Conservation (phyloP, 2,329 filamentous ascomycete species). For the Microdochium bolleyi region DNA sequence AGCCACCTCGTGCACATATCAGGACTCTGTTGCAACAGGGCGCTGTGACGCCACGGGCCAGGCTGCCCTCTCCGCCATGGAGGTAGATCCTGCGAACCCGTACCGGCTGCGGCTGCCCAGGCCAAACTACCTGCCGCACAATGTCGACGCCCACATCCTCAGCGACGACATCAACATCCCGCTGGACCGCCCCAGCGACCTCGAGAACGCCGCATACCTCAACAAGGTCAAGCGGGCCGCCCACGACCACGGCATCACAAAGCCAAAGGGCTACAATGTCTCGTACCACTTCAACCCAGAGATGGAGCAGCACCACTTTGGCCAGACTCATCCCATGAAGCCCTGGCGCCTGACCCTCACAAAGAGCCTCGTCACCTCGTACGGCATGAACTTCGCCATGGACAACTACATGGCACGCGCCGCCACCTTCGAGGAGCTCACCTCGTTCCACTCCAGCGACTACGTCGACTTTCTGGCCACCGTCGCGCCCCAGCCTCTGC, state of each 20-base stretch:
- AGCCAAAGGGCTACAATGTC: constrained; percentile 80
- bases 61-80: constrained; percentile 17
- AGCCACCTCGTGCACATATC: not conserved
- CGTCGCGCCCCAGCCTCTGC: constrained; percentile 56
- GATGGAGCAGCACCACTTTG: constrained; percentile 96
- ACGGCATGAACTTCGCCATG: constrained; percentile 96
- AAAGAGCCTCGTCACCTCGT: constrained; percentile 88
- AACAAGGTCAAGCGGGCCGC: constrained; percentile 50
- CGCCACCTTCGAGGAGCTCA: constrained; percentile 82
- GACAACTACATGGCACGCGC: constrained; percentile 81
- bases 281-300: constrained; percentile 94
- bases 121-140: constrained; percentile 53
- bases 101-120: constrained; percentile 48
- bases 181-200: constrained; percentile 40
- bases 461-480: constrained; percentile 84
- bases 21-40: not conserved
- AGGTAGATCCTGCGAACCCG: constrained; percentile 28
- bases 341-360: constrained; percentile 94
- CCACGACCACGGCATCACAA: constrained; percentile 61
- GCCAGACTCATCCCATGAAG: constrained; percentile 97
- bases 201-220: constrained; percentile 48
- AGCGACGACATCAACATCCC: constrained; percentile 26
- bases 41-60: not conserved
- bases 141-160: constrained; percentile 22
- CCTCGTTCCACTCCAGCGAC: constrained; percentile 77